These are phyloP conservation scores for Thyridium curvatum DNA, from an alignment of 2,329 filamentous ascomycete genomes.

Conservation along the genomic window DNA sequence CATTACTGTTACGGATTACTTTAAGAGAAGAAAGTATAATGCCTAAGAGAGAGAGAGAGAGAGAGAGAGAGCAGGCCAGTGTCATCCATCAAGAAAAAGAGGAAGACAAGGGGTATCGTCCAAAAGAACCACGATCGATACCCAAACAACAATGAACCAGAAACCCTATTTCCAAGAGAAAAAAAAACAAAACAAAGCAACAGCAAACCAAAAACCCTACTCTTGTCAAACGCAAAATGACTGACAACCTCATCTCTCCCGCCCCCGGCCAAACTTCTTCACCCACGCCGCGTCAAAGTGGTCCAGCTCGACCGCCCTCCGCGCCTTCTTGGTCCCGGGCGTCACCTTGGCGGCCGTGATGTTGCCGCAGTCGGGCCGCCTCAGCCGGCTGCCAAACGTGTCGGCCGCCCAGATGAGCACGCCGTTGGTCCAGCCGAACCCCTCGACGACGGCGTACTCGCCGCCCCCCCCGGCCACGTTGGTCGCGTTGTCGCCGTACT, in stretches of 20 bases:
- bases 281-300: conserved; percentile 38
- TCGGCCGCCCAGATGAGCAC: conserved; percentile 62
- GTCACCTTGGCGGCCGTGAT: conserved; percentile 33
- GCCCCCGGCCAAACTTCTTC: conserved; percentile 36
- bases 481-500: conserved; percentile 55
- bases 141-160: too few species aligned
- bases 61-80: too few species aligned
- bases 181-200: too few species aligned
- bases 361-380: conserved; percentile 48
- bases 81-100: too few species aligned
- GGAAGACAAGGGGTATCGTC: too few species aligned
- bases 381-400: conserved; percentile 49
- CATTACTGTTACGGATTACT: too few species aligned
- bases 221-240: too few species aligned
- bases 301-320: conserved; percentile 39
- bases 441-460: conserved; percentile 64
- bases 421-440: conserved; percentile 67
- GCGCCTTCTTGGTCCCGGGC: conserved; percentile 10
- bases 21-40: too few species aligned
- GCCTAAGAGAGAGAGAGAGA: too few species aligned
- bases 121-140: too few species aligned
- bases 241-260: neutral
- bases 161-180: too few species aligned
- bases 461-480: conserved; percentile 59
- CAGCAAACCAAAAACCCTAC: too few species aligned